Evolutionary conservation across 2,329 filamentous ascomycete species (phyloP).

Genomic region (Microsporum canis): DNA sequence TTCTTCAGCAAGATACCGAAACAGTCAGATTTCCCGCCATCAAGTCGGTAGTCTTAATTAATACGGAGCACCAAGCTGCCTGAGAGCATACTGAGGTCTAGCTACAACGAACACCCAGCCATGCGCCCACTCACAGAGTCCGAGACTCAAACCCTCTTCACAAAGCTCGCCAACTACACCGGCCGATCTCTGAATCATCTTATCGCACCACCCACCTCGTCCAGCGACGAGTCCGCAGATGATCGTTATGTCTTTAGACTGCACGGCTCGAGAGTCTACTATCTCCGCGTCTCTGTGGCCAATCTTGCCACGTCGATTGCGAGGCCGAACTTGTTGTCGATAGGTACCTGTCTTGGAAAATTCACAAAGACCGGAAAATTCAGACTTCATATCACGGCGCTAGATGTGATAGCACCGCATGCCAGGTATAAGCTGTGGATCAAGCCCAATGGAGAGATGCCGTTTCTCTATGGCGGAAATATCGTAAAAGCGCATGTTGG

Average conservation of each 20-base stretch:
- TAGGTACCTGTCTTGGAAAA: constrained; percentile 81
- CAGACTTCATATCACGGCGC: constrained; percentile 74
- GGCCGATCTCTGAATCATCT: constrained; percentile 76
- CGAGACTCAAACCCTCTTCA: constrained; percentile 61
- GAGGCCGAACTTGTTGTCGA: constrained; percentile 67
- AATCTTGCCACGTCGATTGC: constrained; percentile 82
- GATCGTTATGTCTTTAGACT: constrained; percentile 74
- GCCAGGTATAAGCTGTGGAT: constrained; percentile 97
- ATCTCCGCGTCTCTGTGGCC: constrained; percentile 76
- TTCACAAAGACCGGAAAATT: constrained; percentile 97
- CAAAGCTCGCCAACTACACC: constrained; percentile 89
- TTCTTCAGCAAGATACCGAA: not conserved
- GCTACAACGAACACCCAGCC: constrained; percentile 19
- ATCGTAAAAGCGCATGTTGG: constrained; percentile 73
- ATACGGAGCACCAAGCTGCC: not conserved
- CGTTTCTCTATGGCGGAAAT: constrained; percentile 89
- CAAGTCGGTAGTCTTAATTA: not conserved
- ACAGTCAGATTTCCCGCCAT: not conserved
- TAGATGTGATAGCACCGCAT: constrained; percentile 80
- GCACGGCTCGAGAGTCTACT: constrained; percentile 76
- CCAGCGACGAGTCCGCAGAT: constrained; percentile 53
- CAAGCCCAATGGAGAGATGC: constrained; percentile 92
- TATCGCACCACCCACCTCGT: constrained; percentile 59
- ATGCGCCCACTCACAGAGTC: constrained; percentile 72
- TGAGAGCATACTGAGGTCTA: not conserved